phyloP scores from a whole-genome alignment of 2,329 filamentous ascomycete species.

The Alternaria atra region DNA sequence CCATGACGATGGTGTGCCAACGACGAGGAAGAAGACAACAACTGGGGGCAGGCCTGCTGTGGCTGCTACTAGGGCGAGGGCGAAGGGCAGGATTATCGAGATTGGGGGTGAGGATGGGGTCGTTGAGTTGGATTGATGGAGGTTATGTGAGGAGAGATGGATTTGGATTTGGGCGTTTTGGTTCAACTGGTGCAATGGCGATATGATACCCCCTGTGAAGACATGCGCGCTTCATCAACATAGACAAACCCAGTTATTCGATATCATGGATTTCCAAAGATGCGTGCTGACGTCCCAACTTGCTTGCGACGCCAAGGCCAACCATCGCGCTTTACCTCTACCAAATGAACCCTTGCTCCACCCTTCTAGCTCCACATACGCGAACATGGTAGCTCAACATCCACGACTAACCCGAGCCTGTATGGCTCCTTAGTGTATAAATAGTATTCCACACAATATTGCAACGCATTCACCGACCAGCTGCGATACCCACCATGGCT shows the following conservation, averaged over 20 bases:
- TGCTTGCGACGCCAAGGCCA: slow-evolving; percentile 8
- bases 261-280: background rate
- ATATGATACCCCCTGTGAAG: slow-evolving; percentile 17
- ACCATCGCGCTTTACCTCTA: background rate
- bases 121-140: slow-evolving; percentile 40
- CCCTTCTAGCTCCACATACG: background rate
- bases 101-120: slow-evolving; percentile 29
- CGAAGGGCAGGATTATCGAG: slow-evolving; percentile 31
- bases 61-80: slow-evolving; percentile 12
- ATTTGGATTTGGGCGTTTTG: slow-evolving; percentile 2
- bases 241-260: too few species aligned
- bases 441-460: background rate
- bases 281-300: background rate
- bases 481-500: slow-evolving; percentile 38
- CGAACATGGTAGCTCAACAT: slow-evolving; percentile 2
- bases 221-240: background rate
- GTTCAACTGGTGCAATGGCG: background rate
- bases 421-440: background rate
- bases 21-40: slow-evolving; percentile 3
- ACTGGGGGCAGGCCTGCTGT: slow-evolving; percentile 8
- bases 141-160: background rate
- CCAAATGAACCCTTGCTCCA: background rate
- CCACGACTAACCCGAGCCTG: background rate
- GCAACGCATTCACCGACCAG: background rate
- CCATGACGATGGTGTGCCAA: background rate